A percentile compares a stretch with the other conserved stretches of the same genome.
phyloP scores from a whole-genome alignment of 2,329 filamentous ascomycete genomes.

The Tolypocladium pustulatum region DNA sequence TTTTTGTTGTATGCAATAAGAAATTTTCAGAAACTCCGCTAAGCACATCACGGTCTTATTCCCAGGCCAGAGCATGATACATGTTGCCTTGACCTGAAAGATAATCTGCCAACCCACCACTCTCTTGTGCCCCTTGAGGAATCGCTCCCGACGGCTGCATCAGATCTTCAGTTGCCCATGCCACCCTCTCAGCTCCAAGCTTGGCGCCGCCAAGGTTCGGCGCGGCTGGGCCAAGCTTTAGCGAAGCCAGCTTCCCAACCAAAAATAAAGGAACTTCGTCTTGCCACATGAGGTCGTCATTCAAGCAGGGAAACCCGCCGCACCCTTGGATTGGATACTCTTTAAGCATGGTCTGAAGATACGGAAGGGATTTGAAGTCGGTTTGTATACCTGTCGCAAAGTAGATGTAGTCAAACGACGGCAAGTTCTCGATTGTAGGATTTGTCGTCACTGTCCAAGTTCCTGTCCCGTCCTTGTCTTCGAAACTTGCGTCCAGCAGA shows the following conservation, averaged over 20 bases:
- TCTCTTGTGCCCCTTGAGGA: conserved; percentile 1
- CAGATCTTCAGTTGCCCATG: conserved; percentile 57
- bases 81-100: conserved; percentile 25
- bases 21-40: not conserved
- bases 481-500: conserved; percentile 41
- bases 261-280: conserved; percentile 64
- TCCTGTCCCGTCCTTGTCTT: conserved; percentile 23
- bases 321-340: conserved; percentile 51
- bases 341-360: conserved; percentile 46
- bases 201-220: conserved; percentile 66
- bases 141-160: conserved; percentile 10
- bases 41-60: not conserved
- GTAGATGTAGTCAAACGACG: conserved; percentile 57
- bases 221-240: conserved; percentile 62
- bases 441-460: conserved; percentile 36
- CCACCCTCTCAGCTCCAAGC: conserved; percentile 61
- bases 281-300: conserved; percentile 66
- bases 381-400: conserved; percentile 65
- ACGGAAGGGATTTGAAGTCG: conserved; percentile 49
- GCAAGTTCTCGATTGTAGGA: conserved; percentile 40
- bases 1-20: not conserved
- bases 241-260: conserved; percentile 54
- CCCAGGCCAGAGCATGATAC: conserved; percentile 17
- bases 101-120: conserved; percentile 14
- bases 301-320: conserved; percentile 62